Conservation (phyloP, 1,139 yeast species). For the Kurtzmaniella natalensis region DNA sequence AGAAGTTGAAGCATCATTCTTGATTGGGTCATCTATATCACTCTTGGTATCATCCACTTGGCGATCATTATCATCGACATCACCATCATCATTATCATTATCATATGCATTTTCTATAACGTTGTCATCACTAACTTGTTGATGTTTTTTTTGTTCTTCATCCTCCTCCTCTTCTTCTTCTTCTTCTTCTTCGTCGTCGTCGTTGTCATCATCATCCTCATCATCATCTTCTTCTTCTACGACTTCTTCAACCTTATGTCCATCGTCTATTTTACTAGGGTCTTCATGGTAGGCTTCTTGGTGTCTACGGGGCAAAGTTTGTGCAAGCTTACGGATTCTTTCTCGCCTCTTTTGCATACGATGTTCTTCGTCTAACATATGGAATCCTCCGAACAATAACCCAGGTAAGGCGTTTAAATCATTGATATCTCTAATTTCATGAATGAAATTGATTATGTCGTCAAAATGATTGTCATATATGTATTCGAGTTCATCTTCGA, state of each 20-base stretch:
- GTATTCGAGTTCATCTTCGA: constrained; percentile 70
- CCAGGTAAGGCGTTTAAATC: constrained; percentile 40
- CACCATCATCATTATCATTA: neutral
- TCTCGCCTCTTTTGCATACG: constrained; percentile 27
- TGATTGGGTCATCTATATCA: too few relatives aligned
- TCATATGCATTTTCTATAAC: neutral
- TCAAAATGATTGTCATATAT: constrained; percentile 58
- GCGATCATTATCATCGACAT: neutral
- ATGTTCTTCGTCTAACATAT: constrained; percentile 36
- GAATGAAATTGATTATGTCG: constrained; percentile 38
- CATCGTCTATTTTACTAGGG: constrained; percentile 2
- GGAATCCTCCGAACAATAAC: constrained; percentile 36
- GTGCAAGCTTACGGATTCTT: constrained; percentile 10
- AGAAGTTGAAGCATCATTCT: too few relatives aligned
- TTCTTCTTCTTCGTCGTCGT: too few relatives aligned
- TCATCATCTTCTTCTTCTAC: constrained; percentile 1
- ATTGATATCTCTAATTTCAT: constrained; percentile 37
- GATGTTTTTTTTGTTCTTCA: constrained; percentile 2
- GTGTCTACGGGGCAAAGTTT: neutral
- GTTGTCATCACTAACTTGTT: constrained; percentile 10
- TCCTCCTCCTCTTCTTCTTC: constrained; percentile 2
- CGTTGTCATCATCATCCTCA: constrained; percentile 3
- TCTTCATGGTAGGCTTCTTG: constrained; percentile 3
- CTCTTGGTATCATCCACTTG: too few relatives aligned
- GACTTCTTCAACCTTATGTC: too few relatives aligned